Percentiles rank a stretch among this genome's conserved stretches.
phyloP scores from a whole-genome alignment of 2,329 filamentous ascomycete genomes.

The Aspergillus spinulosporus region DNA sequence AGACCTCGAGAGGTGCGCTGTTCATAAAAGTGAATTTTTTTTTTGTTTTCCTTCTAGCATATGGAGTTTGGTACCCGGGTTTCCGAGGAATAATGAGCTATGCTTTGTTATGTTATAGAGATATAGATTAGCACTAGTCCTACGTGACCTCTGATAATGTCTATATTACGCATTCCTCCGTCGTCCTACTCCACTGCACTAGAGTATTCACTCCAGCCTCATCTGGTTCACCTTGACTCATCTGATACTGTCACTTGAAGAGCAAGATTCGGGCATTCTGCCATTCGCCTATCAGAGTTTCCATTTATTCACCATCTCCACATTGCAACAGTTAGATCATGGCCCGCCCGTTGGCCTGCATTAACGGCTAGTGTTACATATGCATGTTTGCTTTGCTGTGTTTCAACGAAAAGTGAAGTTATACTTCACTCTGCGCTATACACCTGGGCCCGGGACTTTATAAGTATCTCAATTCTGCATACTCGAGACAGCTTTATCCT shows the following conservation, averaged over 20 bases:
- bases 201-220: neutral
- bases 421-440: constrained; percentile 1
- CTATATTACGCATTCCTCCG: neutral
- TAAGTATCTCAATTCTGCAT: neutral
- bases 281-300: too few species aligned
- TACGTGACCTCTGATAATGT: neutral
- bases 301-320: too few species aligned
- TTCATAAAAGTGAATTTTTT: neutral
- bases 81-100: constrained; percentile 1
- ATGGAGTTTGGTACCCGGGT: constrained; percentile 1
- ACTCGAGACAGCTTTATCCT: neutral
- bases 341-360: neutral
- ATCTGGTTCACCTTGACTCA: neutral
- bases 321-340: too few species aligned
- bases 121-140: constrained; percentile 1
- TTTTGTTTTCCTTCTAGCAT: neutral
- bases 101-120: constrained; percentile 3
- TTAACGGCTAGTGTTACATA: constrained; percentile 2
- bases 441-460: neutral
- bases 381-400: constrained; percentile 11
- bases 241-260: neutral
- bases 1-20: constrained; percentile 3
- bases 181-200: neutral
- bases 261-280: neutral
- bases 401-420: constrained; percentile 7